Percentiles rank a stretch among this genome's conserved stretches.
phyloP scores from a whole-genome alignment of 2,329 filamentous ascomycete genomes.

The Parastagonospora nodorum region DNA sequence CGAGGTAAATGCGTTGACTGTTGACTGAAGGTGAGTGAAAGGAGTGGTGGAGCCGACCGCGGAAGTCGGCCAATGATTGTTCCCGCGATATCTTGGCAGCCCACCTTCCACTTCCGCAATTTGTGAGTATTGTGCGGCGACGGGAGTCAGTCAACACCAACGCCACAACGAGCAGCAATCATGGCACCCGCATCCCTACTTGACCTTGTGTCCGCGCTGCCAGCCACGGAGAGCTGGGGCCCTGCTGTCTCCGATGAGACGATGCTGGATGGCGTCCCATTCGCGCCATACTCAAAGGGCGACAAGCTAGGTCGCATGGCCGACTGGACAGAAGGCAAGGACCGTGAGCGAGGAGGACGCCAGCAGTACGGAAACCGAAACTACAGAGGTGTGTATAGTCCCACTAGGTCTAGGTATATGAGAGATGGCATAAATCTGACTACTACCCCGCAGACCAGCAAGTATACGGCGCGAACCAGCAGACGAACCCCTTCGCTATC shows the following conservation, averaged over 20 bases:
- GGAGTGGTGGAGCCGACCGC: background rate
- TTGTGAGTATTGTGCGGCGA: constrained; percentile 22
- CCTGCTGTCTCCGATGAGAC: constrained; percentile 81
- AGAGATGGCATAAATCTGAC: constrained; percentile 15
- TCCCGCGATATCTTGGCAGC: constrained; percentile 18
- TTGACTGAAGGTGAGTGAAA: background rate
- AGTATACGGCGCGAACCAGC: constrained; percentile 90
- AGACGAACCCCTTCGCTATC: constrained; percentile 78
- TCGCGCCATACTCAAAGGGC: constrained; percentile 97
- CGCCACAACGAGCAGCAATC: constrained; percentile 24
- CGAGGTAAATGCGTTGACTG: background rate
- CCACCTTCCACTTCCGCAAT: constrained; percentile 19
- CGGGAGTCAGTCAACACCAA: constrained; percentile 11
- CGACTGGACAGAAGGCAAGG: constrained; percentile 96
- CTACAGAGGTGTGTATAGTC: constrained; percentile 72
- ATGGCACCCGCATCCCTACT: constrained; percentile 55
- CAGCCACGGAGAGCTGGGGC: constrained; percentile 69
- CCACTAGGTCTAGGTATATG: background rate
- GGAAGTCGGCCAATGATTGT: constrained; percentile 1
- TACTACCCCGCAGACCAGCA: constrained; percentile 73
- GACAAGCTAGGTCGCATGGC: constrained; percentile 99
- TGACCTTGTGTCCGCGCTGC: constrained; percentile 55
- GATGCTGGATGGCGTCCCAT: constrained; percentile 91
- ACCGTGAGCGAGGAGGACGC: constrained; percentile 75
- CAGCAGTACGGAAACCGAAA: constrained; percentile 85